Percentiles rank a stretch among this genome's conserved stretches.
These are phyloP conservation scores for Coffea humblotiana DNA, from an alignment of 305 asterid genomes.

Conservation along the genomic window DNA sequence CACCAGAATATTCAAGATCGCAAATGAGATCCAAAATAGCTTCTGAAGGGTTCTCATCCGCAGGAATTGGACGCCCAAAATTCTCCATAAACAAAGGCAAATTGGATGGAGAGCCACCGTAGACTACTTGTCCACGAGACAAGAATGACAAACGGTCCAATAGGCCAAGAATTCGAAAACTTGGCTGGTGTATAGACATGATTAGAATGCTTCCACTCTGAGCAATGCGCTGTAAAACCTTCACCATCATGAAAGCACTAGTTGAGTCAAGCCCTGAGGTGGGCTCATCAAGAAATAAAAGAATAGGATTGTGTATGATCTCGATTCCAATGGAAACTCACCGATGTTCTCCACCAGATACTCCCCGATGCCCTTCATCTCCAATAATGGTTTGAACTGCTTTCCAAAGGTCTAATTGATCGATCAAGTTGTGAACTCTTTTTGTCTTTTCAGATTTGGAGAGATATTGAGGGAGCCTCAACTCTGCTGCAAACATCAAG, in stretches of 20 bases:
- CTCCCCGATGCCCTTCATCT: constrained; percentile 42
- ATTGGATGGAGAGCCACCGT: constrained; percentile 30
- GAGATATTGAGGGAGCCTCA: constrained; percentile 31
- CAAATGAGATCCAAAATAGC: constrained; percentile 33
- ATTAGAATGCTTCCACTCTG: constrained; percentile 40
- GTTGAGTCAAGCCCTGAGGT: constrained; percentile 43
- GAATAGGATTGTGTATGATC: constrained; percentile 39
- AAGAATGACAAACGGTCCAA: constrained; percentile 27
- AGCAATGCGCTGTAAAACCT: constrained; percentile 34
- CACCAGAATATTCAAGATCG: constrained; percentile 20
- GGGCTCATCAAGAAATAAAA: constrained; percentile 41
- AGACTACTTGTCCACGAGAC: constrained; percentile 37
- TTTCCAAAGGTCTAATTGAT: constrained; percentile 32
- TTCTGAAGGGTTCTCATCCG: constrained; percentile 31
- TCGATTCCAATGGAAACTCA: constrained; percentile 39
- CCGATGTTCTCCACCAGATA: constrained; percentile 41
- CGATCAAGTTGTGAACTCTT: constrained; percentile 34
- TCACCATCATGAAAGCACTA: constrained; percentile 34
- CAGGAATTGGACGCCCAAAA: constrained; percentile 31
- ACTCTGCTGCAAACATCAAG: constrained; percentile 37
- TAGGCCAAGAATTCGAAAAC: constrained; percentile 37
- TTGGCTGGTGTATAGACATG: constrained; percentile 45
- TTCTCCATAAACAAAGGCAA: constrained; percentile 23
- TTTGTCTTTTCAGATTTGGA: constrained; percentile 31
- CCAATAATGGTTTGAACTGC: constrained; percentile 31